Base-by-base conservation (phyloP, 2,329 filamentous ascomycete species). In the Apiospora arundinis region DNA sequence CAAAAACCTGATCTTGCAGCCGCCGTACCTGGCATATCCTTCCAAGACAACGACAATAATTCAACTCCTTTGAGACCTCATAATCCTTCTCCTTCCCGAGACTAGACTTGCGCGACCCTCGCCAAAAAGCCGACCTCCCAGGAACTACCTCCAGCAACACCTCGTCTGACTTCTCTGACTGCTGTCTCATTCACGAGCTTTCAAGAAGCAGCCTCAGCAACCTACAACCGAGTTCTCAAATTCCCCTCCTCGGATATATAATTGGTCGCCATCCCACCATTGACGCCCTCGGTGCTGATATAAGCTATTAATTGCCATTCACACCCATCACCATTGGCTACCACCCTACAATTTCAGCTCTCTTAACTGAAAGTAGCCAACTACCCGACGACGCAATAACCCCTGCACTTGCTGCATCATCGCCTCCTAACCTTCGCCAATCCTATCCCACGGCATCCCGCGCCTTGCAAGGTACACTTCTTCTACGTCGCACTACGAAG, bases 231-330 rank as follows among this genome's bases (percentile, higher is more conserved):
- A 45, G n/a, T 25, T 60, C 28, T 44, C 52, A 37, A 28, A 67
- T 70, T 65, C 32, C 69, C 72, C 67, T 69, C 71, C 69, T 73
- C 71, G 73, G 74, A 74, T 74, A 80, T 79, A 77, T 77, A 80
- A 75, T 76, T 65, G 74, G 76, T 75, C 74, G 75, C 78, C 78
- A 63, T 40, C 56, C 56, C 25, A 45, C 76, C 79, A 75, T 70
- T 60, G 76, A 79, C 74, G 72, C 25, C 73, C 79, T 73, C 67
- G 76, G 77, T 77, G 78, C 78, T 80, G 78, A 80, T 79, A 76
- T 79, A 77, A 79, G 76, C 78, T 77, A 76, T 74, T 77, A 72
- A 77, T 75, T 79, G 76, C 75, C 73, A 77, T 68, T 70, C 75
- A 75, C 73, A 71, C 74, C 73, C 70, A 74, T 71, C 68, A 71